These are phyloP conservation scores for Arabidopsis suecica DNA, from an alignment of 345 rosid genomes.

Conservation along the genomic window DNA sequence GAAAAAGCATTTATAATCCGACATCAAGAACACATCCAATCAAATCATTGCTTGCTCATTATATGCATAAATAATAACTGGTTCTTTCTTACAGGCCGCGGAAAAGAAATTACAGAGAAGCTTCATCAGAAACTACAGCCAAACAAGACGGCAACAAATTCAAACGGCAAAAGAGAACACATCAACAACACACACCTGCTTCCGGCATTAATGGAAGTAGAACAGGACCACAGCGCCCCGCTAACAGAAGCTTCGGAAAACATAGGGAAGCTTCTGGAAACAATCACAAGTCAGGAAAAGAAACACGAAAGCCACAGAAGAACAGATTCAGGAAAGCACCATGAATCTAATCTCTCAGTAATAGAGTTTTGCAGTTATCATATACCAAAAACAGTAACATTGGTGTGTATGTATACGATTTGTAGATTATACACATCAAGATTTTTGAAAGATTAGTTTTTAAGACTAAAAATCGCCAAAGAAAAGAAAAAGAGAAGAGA, in stretches of 20 bases:
- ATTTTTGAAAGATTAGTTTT: constrained; percentile 19
- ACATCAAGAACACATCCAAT: constrained; percentile 2
- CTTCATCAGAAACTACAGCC: constrained; percentile 32
- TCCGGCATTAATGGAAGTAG: constrained; percentile 33
- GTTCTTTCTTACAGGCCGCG: constrained; percentile 21
- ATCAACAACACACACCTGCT: constrained; percentile 31
- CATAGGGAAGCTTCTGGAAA: constrained; percentile 41
- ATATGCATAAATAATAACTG: background rate
- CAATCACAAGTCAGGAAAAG: constrained; percentile 34
- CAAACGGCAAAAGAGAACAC: constrained; percentile 41
- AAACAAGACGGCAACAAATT: constrained; percentile 38
- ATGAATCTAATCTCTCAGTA: constrained; percentile 34
- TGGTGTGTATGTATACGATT: constrained; percentile 33
- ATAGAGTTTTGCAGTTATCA: constrained; percentile 29
- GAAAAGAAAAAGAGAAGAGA: background rate
- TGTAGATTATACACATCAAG: constrained; percentile 42
- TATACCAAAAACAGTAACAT: constrained; percentile 28
- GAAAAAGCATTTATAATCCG: background rate
- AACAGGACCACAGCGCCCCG: constrained; percentile 33
- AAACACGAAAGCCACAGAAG: constrained; percentile 40
- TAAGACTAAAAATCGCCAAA: constrained; percentile 7
- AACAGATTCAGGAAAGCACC: constrained; percentile 39
- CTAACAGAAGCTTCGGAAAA: constrained; percentile 41
- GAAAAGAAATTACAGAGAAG: constrained; percentile 41
- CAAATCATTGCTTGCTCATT: constrained; percentile 18